Evolutionary conservation across 1,139 yeast genomes (phyloP), one percentile per base, ranked within the genome.

Genomic region (Geotrichum candidum): DNA sequence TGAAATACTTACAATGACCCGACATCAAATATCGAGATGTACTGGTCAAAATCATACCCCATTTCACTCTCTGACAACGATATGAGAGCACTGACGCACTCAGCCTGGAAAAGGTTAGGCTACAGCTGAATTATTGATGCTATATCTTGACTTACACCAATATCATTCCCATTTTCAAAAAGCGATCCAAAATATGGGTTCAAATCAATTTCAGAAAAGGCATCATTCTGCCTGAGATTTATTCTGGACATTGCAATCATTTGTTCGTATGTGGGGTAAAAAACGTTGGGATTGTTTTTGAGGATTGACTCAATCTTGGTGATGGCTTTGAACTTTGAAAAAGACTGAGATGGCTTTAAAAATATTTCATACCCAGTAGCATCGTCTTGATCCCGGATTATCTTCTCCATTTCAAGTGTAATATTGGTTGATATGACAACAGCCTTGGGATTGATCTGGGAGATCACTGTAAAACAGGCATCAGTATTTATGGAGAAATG

Each of bases 211-310:
- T 46, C 54, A 29, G 56, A 46, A 6, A 55, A 38, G 1, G 57
- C 29, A 46, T 60, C 56, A 27, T 31, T 29, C 29, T 59, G 62
- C 18, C 52, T 56, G 22, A 63, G 25, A 53, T 56, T 52, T 10
- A 38, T 35, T 18, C 56, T 58, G 22, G 60, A 45, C 25, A 57
- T 48, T 7, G 60, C 22, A 2, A 62, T 31, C 3, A 18, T 25
- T 38, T 62, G 62, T 22, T 59, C 62, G 38, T 62, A 62, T n/a
- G 52, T 53, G 1, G 61, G 62, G 41, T 57, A 57, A 48, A 59
- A 62, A 9, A 63, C 27, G 2, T 50, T 51, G 4, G 64, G 53
- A 51, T 59, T 59, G 23, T 33, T 38, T 22, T 54, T n/a, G 29
- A 59, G 57, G 22, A 60, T 58, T 11, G 18, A 29, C 15, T 57